These are phyloP conservation scores for Thelonectria rubi DNA, from an alignment of 2,329 filamentous ascomycete species.

Conservation along the genomic window DNA sequence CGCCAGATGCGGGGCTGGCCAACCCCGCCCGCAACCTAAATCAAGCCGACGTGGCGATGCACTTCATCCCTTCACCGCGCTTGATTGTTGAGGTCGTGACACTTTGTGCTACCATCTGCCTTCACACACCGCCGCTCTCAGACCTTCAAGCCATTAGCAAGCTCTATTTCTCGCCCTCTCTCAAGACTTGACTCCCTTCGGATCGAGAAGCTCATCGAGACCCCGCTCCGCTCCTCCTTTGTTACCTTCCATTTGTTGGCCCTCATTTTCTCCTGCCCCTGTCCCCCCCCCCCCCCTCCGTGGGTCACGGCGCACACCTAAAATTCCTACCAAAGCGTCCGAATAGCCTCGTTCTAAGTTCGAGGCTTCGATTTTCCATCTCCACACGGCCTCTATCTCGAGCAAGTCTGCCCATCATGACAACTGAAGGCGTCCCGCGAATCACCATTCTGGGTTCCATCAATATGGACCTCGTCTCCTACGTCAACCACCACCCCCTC, in stretches of 20 bases:
- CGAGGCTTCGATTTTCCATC: not conserved
- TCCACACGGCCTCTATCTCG: not conserved
- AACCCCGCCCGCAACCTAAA: slow-evolving; percentile 5
- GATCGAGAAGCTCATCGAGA: not conserved
- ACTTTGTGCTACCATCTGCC: not conserved
- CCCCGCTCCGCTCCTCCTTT: not conserved
- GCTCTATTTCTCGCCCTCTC: not conserved
- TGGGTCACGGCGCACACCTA: not conserved
- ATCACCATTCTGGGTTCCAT: slow-evolving; percentile 92
- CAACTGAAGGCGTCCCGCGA: slow-evolving; percentile 42
- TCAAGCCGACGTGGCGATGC: slow-evolving; percentile 18
- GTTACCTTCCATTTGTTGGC: not conserved
- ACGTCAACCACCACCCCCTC: slow-evolving; percentile 82
- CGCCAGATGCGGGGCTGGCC: not conserved
- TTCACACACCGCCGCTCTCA: slow-evolving; percentile 7
- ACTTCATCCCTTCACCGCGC: slow-evolving; percentile 28
- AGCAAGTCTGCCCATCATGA: slow-evolving; percentile 24
- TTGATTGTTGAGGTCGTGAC: slow-evolving; percentile 14
- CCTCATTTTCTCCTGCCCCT: not conserved
- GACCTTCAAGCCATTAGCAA: slow-evolving; percentile 4
- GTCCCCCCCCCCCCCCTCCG: not conserved
- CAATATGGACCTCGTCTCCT: slow-evolving; percentile 92
- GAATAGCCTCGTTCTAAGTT: slow-evolving; percentile 1
- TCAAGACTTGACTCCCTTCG: not conserved
- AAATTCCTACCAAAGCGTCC: not conserved